Conservation (phyloP, 306 rosid genomes). For the Elaeagnus macrophylla region DNA sequence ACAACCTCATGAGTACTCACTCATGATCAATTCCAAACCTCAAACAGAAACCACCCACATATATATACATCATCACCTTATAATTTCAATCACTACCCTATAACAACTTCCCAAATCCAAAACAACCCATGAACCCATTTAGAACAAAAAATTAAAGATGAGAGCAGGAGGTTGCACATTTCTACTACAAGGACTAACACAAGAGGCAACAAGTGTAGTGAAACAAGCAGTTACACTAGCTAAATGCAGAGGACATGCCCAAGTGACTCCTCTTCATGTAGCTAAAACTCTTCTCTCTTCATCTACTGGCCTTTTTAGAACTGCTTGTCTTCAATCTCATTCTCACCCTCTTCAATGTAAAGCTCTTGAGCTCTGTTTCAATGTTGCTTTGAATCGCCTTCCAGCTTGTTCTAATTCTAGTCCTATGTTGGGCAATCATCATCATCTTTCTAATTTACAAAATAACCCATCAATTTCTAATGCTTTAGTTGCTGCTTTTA, state of each 20-base stretch:
- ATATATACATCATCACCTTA: too few relatives aligned
- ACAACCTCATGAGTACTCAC: not conserved
- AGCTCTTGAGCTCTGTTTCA: slow-evolving; percentile 96
- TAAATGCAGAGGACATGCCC: slow-evolving; percentile 84
- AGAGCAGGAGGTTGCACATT: slow-evolving; percentile 72
- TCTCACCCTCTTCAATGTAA: slow-evolving; percentile 98
- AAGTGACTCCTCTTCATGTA: slow-evolving; percentile 93
- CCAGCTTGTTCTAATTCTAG: slow-evolving; percentile 69
- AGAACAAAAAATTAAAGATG: slow-evolving; percentile 31
- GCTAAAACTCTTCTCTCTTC: slow-evolving; percentile 74
- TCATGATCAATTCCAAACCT: too few relatives aligned
- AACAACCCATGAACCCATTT: slow-evolving; percentile 3
- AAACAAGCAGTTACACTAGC: slow-evolving; percentile 74
- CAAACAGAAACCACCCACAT: not conserved
- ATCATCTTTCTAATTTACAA: slow-evolving; percentile 18
- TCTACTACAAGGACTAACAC: slow-evolving; percentile 79
- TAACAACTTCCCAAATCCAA: not conserved
- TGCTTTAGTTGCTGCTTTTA: slow-evolving; percentile 94
- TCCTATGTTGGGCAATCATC: slow-evolving; percentile 54
- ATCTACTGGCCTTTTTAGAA: slow-evolving; percentile 53
- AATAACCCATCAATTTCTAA: slow-evolving; percentile 65
- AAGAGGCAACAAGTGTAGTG: slow-evolving; percentile 62
- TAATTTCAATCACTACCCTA: too few relatives aligned
- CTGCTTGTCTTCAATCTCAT: slow-evolving; percentile 81
- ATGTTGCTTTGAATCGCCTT: slow-evolving; percentile 82